Evolutionary conservation across 768 basidiomycete genomes (phyloP).

Genomic region (Trametes meyenii): DNA sequence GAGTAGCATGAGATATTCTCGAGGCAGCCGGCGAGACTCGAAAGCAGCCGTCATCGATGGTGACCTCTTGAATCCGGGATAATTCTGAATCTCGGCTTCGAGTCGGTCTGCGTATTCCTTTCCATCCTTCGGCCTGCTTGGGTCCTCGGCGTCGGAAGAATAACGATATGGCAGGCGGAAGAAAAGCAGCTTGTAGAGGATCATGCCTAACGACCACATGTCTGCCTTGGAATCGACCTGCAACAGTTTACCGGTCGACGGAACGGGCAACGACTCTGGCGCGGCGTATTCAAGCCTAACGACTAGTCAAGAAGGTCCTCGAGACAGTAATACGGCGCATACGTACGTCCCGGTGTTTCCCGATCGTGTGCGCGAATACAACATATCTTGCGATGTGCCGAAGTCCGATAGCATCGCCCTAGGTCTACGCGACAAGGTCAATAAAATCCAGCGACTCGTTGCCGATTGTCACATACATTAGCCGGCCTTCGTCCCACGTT

Average conservation of each 20-base stretch:
- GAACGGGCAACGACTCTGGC: constrained; percentile 82
- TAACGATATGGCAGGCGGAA: constrained; percentile 86
- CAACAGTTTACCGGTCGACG: constrained; percentile 61
- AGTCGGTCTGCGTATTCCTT: constrained; percentile 67
- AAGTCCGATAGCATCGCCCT: constrained; percentile 96
- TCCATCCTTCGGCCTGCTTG: constrained; percentile 47
- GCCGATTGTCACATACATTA: constrained; percentile 58
- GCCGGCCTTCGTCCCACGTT: constrained; percentile 84
- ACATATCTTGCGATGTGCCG: constrained; percentile 91
- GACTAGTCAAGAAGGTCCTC: not conserved
- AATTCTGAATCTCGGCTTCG: constrained; percentile 71
- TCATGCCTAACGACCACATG: constrained; percentile 98
- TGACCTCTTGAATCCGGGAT: constrained; percentile 71
- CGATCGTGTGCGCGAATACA: constrained; percentile 69
- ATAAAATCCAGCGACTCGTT: not conserved
- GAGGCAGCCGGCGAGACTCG: constrained; percentile 71
- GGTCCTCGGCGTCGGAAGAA: constrained; percentile 56
- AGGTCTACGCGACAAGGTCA: constrained; percentile 52
- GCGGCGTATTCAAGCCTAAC: constrained; percentile 81
- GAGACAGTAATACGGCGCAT: too few species aligned
- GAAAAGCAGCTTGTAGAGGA: constrained; percentile 91
- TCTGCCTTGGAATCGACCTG: constrained; percentile 88
- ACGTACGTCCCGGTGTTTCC: constrained; percentile 95
- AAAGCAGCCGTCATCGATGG: constrained; percentile 56
- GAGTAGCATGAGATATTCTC: constrained; percentile 69